Evolutionary conservation across 495 filamentous ascomycete genomes (phyloP).

Genomic region (Hypoxylon intermedium): DNA sequence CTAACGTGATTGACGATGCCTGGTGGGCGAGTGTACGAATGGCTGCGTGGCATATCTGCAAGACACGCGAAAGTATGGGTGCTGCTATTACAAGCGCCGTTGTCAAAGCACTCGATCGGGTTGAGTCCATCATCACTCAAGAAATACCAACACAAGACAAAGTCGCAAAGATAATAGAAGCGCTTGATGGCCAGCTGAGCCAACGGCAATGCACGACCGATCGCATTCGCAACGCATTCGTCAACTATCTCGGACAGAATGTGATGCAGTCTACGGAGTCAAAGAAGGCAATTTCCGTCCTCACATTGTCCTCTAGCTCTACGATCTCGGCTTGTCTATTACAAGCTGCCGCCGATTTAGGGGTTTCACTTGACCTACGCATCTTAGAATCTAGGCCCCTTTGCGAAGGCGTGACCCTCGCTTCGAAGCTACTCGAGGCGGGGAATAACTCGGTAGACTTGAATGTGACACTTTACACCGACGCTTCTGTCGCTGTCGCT

Average conservation of each 20-base stretch:
- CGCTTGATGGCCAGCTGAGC: constrained; percentile 30
- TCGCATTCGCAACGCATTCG: constrained; percentile 46
- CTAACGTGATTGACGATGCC: constrained; percentile 29
- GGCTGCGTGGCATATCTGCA: constrained; percentile 69
- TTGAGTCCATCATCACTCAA: constrained; percentile 40
- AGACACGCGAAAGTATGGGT: constrained; percentile 70
- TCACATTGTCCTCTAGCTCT: constrained; percentile 68
- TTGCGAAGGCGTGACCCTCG: constrained; percentile 67
- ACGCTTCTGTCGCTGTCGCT: constrained; percentile 66
- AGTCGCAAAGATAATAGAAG: constrained; percentile 41
- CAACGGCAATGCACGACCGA: constrained; percentile 32
- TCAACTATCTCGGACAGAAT: constrained; percentile 29
- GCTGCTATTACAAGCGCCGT: constrained; percentile 63
- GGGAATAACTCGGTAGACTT: constrained; percentile 40
- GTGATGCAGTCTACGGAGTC: constrained; percentile 22
- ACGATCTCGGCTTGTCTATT: constrained; percentile 56
- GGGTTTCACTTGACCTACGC: constrained; percentile 56
- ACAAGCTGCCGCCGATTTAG: constrained; percentile 23
- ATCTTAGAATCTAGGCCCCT: constrained; percentile 72
- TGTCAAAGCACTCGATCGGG: constrained; percentile 50
- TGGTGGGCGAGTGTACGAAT: constrained; percentile 65
- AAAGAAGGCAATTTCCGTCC: constrained; percentile 50
- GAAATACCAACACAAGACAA: constrained; percentile 40
- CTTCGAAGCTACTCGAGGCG: constrained; percentile 52
- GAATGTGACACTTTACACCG: constrained; percentile 61